phyloP scores from a whole-genome alignment of 2,329 filamentous ascomycete genomes.

The Penicillium sp. region DNA sequence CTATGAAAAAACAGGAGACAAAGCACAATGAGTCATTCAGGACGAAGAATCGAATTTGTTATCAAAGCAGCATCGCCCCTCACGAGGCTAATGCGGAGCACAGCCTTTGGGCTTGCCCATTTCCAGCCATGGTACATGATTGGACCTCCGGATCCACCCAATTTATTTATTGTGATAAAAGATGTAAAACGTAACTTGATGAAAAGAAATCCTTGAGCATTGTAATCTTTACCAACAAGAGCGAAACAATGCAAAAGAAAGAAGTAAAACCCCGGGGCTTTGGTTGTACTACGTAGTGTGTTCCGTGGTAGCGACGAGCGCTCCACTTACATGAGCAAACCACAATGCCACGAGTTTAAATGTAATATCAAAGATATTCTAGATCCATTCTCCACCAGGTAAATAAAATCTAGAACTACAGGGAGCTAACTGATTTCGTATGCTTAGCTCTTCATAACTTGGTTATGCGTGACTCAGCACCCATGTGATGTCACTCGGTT shows the following conservation, averaged over 20 bases:
- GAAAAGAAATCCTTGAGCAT: neutral
- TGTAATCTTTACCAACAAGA: neutral
- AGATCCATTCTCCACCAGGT: too few relatives aligned
- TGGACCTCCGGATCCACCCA: neutral
- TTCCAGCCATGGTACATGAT: neutral
- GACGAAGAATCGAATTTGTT: neutral
- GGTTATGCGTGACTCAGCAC: neutral
- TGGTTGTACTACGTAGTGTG: too few relatives aligned
- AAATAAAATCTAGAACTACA: too few relatives aligned
- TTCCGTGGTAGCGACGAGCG: too few relatives aligned
- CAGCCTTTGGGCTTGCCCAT: neutral
- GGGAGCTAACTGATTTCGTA: neutral
- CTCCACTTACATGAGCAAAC: too few relatives aligned
- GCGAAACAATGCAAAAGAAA: neutral
- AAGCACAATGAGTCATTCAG: neutral
- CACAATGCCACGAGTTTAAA: too few relatives aligned
- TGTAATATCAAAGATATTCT: too few relatives aligned
- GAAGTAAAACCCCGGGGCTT: neutral
- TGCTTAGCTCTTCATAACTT: neutral
- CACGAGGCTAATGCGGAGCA: neutral
- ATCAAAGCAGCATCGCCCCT: neutral
- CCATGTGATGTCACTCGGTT: slow-evolving; percentile 11
- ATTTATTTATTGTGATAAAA: neutral
- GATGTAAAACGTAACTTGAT: neutral
- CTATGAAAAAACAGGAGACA: neutral